phyloP scores from a whole-genome alignment of 2,329 filamentous ascomycete species.

The Aspergillus luchuensis region DNA sequence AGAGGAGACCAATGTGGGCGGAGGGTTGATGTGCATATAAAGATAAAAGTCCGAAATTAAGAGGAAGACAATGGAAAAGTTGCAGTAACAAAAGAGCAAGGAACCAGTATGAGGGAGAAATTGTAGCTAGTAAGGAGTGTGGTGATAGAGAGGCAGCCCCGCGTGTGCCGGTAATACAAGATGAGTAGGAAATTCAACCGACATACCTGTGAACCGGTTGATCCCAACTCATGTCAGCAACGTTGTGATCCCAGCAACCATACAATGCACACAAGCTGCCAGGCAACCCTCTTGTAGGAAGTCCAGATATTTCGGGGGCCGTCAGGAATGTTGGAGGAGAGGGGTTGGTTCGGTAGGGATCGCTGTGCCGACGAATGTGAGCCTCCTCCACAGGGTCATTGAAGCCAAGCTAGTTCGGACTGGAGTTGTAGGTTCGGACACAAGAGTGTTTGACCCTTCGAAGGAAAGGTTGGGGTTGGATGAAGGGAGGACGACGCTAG shows the following conservation, averaged over 20 bases:
- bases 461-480: constrained; percentile 7
- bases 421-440: neutral
- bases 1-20: neutral
- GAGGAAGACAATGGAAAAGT: no score
- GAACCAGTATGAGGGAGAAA: neutral
- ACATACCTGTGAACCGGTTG: constrained; percentile 50
- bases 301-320: constrained; percentile 24
- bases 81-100: neutral
- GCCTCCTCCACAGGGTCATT: constrained; percentile 29
- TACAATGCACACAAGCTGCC: constrained; percentile 36
- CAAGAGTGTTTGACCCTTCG: constrained; percentile 6
- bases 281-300: constrained; percentile 35
- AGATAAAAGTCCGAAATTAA: neutral
- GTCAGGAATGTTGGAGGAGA: constrained; percentile 34
- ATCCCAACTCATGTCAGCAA: constrained; percentile 52
- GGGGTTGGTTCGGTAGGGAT: constrained; percentile 23
- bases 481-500: neutral
- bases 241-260: constrained; percentile 40
- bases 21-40: neutral
- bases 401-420: constrained; percentile 23
- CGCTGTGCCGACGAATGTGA: constrained; percentile 25
- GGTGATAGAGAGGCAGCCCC: constrained; percentile 14
- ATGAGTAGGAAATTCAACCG: constrained; percentile 10
- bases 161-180: constrained; percentile 10
- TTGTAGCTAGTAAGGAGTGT: neutral